Evolutionary conservation across 148 eudicot genomes (phyloP).

Genomic region (Pouteria glomerata): DNA sequence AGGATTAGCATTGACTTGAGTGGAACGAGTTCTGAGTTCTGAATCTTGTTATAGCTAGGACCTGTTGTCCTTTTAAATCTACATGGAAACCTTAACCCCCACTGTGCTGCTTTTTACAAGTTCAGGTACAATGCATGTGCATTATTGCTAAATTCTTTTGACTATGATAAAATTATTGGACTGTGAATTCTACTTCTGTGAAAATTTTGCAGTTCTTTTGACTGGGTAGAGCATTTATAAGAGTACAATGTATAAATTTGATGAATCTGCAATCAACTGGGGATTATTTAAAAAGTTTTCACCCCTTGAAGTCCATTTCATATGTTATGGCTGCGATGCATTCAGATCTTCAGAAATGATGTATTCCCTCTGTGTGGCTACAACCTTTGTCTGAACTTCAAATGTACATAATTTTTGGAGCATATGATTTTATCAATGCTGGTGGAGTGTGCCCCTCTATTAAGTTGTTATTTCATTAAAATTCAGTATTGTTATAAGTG

Average conservation of each 20-base stretch:
- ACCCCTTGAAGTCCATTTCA: neutral
- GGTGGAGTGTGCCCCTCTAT: neutral
- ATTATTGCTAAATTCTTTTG: neutral
- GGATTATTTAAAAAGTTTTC: neutral
- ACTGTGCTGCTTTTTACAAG: neutral
- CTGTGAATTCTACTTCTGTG: neutral
- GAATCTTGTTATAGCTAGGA: neutral
- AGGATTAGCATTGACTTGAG: neutral
- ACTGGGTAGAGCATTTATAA: neutral
- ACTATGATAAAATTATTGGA: neutral
- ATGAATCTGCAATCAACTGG: neutral
- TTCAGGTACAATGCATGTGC: neutral
- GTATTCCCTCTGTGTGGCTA: neutral
- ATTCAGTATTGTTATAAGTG: neutral
- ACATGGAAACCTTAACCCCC: neutral
- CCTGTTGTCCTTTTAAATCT: neutral
- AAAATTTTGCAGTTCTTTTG: conserved; percentile 4
- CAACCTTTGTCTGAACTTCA: neutral
- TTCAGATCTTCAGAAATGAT: neutral
- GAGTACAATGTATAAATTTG: neutral
- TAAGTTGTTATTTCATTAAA: too few relatives aligned
- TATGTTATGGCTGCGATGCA: neutral
- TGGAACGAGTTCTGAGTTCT: conserved; percentile 2
- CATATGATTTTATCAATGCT: neutral
- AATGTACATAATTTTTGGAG: neutral